A percentile compares a stretch with the other conserved stretches of the same genome.
Evolutionary conservation across 805 yeast genomes (phyloP).

Genomic region (Peterozyma toletana): DNA sequence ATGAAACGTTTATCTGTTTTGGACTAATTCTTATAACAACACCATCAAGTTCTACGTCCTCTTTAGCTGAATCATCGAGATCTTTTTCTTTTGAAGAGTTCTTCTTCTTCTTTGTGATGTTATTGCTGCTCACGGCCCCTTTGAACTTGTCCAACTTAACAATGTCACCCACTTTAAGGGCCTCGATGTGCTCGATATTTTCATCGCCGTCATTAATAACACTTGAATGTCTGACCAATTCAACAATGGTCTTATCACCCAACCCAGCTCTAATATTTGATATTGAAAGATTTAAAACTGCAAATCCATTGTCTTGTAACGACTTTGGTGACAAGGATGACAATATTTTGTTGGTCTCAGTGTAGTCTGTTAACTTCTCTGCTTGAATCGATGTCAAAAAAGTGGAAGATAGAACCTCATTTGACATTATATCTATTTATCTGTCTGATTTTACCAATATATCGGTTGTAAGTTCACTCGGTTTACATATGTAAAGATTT

Average conservation of each 20-base stretch:
- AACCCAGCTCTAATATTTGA: constrained; percentile 67
- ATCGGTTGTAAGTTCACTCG: no score
- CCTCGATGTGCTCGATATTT: constrained; percentile 38
- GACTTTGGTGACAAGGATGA: constrained; percentile 49
- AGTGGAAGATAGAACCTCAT: constrained; percentile 21
- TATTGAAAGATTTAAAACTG: constrained; percentile 57
- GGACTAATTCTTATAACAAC: constrained; percentile 53
- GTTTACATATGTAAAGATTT: no score
- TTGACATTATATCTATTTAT: constrained; percentile 2
- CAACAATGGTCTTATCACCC: constrained; percentile 68
- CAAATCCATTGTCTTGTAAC: constrained; percentile 68
- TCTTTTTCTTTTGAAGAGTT: constrained; percentile 22
- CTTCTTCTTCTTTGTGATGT: constrained; percentile 14
- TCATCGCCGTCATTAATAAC: constrained; percentile 23
- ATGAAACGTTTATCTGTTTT: constrained; percentile 45
- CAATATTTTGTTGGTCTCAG: constrained; percentile 35
- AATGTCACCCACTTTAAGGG: constrained; percentile 66
- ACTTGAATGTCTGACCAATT: constrained; percentile 50
- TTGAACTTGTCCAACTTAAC: constrained; percentile 51
- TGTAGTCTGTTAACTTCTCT: constrained; percentile 48
- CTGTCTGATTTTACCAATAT: no score
- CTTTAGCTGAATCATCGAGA: constrained; percentile 13
- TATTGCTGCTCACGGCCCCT: constrained; percentile 11
- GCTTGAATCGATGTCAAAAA: constrained; percentile 33
- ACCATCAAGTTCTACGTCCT: constrained; percentile 38